These are phyloP conservation scores for Jatropha podagrica DNA, from an alignment of 441 rosid genomes.

Conservation along the genomic window DNA sequence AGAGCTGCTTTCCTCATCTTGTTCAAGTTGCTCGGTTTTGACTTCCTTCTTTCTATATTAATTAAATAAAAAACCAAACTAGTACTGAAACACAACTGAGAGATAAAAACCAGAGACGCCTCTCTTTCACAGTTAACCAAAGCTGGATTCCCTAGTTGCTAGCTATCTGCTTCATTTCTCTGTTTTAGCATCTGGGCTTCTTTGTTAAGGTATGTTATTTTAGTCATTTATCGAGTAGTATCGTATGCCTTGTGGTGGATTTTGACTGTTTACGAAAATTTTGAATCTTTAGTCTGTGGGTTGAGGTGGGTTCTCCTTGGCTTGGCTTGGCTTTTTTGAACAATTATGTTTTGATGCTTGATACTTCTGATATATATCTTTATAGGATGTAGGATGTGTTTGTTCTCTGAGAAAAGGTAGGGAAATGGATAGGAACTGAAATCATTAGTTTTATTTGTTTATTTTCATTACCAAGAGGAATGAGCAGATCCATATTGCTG, in stretches of 20 bases:
- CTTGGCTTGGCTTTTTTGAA: neutral
- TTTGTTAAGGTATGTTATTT: slow-evolving; percentile 2
- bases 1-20: too few species aligned
- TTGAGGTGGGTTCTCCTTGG: neutral
- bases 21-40: slow-evolving; percentile 3
- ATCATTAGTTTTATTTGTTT: neutral
- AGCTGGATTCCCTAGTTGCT: neutral
- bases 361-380: neutral
- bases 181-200: slow-evolving; percentile 15
- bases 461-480: neutral
- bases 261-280: neutral
- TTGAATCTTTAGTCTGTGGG: neutral
- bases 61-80: too few species aligned
- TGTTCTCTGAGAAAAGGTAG: slow-evolving; percentile 9
- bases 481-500: neutral
- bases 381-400: neutral
- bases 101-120: slow-evolving; percentile 17
- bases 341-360: neutral
- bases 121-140: slow-evolving; percentile 1
- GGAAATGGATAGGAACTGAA: neutral
- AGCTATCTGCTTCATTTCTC: neutral
- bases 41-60: neutral
- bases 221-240: neutral
- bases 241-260: neutral
- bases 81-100: neutral